Base-by-base conservation (phyloP, 2,329 filamentous ascomycete species). In the Microcyclospora tardicrescens region DNA sequence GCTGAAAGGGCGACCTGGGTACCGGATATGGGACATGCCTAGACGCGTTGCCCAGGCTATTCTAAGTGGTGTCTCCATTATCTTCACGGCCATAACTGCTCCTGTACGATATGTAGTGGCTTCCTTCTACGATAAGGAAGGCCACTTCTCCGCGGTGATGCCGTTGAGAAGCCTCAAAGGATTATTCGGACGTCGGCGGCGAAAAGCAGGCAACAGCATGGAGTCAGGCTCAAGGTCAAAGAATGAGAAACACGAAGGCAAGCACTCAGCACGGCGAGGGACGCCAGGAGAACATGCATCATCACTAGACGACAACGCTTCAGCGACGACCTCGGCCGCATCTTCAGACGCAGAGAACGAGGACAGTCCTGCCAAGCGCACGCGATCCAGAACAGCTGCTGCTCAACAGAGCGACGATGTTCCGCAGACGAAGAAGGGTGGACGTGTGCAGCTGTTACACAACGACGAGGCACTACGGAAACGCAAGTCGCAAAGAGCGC, bases 371-470 rank as follows among this genome's bases (percentile, higher is more conserved):
- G 61, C 64, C 40, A 67, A 72, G 34, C 74, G 83, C 54, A 68
- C 69, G 34, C 72, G 80, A 38, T 79, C 81, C 16, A 80, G 76
- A 56, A 79, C 79, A 35, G 57, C 50, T 10, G 49, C 58, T 13
- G 29, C 30, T 30, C 14, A 53, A 58, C 42, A 43, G 33, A 40
- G 36, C 34, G 48, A 52, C 13, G 81, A 86, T 47, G 72, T 72
- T 44, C 69, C 72, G 12, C 79, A 81, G 3, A 67, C 75, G 6
- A 75, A 83, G 53, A 74, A 85, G 40, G 93, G 86, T 2, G 94
- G 94, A 47, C 77, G 86, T 30, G 94, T 96, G 53, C 93, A 91
- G 62, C 69, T 94, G 11, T 69, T 94, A 11, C 79, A 89, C 59
- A 84, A 79, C 45, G 84, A 94, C 51, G 84, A 86, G 41, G 73